These are phyloP conservation scores for Exophiala dermatitidis DNA, from an alignment of 2,329 filamentous ascomycete genomes.

Conservation along the genomic window DNA sequence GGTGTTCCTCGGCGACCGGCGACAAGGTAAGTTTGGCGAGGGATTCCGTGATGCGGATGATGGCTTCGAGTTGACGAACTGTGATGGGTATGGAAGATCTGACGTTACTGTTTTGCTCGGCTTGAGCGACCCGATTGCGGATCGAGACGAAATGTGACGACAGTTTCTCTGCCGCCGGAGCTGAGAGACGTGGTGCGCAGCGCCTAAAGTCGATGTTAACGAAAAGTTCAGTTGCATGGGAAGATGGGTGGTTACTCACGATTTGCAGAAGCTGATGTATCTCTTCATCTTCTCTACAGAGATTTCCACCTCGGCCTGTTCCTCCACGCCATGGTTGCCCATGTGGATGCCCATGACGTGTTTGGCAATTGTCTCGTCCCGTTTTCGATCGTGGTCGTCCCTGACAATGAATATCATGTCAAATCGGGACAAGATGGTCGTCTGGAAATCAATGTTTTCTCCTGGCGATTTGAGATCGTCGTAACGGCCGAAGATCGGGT, in stretches of 20 bases:
- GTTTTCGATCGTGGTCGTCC: slow-evolving; percentile 82
- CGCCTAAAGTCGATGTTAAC: slow-evolving; percentile 47
- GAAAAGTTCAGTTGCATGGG: neutral
- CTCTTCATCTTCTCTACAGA: slow-evolving; percentile 94
- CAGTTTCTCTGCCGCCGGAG: slow-evolving; percentile 88
- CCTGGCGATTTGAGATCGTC: slow-evolving; percentile 96
- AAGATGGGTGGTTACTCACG: slow-evolving; percentile 51
- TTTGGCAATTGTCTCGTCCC: slow-evolving; percentile 87
- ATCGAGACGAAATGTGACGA: slow-evolving; percentile 97
- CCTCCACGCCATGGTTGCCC: slow-evolving; percentile 75
- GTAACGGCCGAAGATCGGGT: slow-evolving; percentile 95
- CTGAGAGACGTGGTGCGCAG: slow-evolving; percentile 82
- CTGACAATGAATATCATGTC: slow-evolving; percentile 99
- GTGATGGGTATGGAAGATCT: slow-evolving; percentile 95
- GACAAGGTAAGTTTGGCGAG: slow-evolving; percentile 85
- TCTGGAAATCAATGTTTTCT: slow-evolving; percentile 99
- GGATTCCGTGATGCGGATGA: slow-evolving; percentile 93
- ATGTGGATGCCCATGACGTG: slow-evolving; percentile 98
- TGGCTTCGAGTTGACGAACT: slow-evolving; percentile 91
- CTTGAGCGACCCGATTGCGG: slow-evolving; percentile 83
- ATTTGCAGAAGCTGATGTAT: slow-evolving; percentile 95
- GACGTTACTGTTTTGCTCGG: slow-evolving; percentile 81
- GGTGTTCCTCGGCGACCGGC: slow-evolving; percentile 76
- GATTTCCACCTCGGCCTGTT: slow-evolving; percentile 78
- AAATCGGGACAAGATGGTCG: slow-evolving; percentile 94